Evolutionary conservation across 345 rosid species (phyloP).

Genomic region (Syzygium aromaticum): DNA sequence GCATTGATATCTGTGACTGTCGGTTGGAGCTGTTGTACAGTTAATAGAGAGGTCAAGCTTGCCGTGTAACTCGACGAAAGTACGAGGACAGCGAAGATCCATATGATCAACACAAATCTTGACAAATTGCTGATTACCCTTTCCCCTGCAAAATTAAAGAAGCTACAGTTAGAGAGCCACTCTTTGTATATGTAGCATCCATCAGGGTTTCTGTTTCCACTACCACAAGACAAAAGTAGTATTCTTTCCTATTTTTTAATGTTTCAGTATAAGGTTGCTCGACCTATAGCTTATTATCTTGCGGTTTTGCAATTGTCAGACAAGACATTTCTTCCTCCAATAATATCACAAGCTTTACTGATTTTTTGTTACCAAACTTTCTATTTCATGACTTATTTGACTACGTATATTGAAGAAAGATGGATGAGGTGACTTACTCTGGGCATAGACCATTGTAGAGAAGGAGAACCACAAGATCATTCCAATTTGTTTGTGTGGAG

Average conservation of each 20-base stretch:
- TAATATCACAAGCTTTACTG: background rate
- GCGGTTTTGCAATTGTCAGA: background rate
- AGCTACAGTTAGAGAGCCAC: background rate
- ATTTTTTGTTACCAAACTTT: background rate
- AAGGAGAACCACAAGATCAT: constrained; percentile 25
- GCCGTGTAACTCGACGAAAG: constrained; percentile 18
- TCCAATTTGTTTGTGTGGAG: constrained; percentile 8
- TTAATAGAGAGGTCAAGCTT: constrained; percentile 11
- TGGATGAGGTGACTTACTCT: constrained; percentile 9
- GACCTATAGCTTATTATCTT: background rate
- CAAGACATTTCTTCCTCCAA: background rate
- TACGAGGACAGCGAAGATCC: constrained; percentile 11
- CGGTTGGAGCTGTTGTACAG: constrained; percentile 13
- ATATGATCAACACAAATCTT: constrained; percentile 10
- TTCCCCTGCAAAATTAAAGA: constrained; percentile 9
- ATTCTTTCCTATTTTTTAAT: background rate
- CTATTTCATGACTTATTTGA: background rate
- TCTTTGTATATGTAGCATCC: background rate
- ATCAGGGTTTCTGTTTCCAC: background rate
- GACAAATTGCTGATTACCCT: constrained; percentile 4
- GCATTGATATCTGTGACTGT: background rate
- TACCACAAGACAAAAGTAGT: background rate
- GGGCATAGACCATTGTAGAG: constrained; percentile 24
- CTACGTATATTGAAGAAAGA: background rate
- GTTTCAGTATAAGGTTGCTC: background rate